A percentile compares a stretch with the other conserved stretches of the same genome.
Conservation (phyloP, 768 basidiomycete genomes). For the Xerocomellus intermedius region DNA sequence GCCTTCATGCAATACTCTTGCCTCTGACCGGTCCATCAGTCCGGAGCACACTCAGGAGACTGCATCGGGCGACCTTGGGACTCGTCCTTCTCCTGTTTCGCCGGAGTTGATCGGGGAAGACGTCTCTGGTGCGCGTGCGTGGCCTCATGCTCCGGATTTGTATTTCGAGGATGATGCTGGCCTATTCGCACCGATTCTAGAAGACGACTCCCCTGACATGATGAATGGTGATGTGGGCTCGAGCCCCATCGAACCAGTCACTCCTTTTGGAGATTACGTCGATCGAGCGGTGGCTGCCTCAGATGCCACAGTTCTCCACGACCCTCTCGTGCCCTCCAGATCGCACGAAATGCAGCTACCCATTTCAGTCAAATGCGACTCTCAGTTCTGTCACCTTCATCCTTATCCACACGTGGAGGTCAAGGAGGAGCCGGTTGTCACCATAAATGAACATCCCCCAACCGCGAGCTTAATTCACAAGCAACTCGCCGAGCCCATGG, state of each 20-base stretch:
- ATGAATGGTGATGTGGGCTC: conserved; percentile 53
- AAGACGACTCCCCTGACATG: conserved; percentile 61
- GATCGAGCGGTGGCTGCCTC: conserved; percentile 64
- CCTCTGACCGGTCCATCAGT: conserved; percentile 31
- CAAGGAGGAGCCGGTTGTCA: conserved; percentile 34
- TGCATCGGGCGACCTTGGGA: neutral
- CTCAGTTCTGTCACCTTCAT: conserved; percentile 24
- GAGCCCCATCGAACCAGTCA: conserved; percentile 72
- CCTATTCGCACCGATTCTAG: conserved; percentile 61
- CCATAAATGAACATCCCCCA: conserved; percentile 36
- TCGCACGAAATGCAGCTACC: conserved; percentile 20
- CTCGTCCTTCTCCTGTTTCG: neutral
- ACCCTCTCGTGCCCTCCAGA: conserved; percentile 16
- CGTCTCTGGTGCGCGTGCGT: conserved; percentile 6
- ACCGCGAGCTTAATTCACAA: conserved; percentile 57
- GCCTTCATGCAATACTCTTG: conserved; percentile 13
- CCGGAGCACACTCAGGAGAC: neutral
- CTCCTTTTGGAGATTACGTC: conserved; percentile 74
- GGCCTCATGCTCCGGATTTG: conserved; percentile 18
- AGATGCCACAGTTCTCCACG: conserved; percentile 26
- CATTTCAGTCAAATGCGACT: conserved; percentile 24
- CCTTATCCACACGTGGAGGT: conserved; percentile 11
- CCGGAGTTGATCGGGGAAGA: conserved; percentile 15
- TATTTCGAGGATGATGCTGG: conserved; percentile 28
- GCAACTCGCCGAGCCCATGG: conserved; percentile 72